These are phyloP conservation scores for Nicotiana rustica DNA, from an alignment of 305 asterid species.

Conservation along the genomic window DNA sequence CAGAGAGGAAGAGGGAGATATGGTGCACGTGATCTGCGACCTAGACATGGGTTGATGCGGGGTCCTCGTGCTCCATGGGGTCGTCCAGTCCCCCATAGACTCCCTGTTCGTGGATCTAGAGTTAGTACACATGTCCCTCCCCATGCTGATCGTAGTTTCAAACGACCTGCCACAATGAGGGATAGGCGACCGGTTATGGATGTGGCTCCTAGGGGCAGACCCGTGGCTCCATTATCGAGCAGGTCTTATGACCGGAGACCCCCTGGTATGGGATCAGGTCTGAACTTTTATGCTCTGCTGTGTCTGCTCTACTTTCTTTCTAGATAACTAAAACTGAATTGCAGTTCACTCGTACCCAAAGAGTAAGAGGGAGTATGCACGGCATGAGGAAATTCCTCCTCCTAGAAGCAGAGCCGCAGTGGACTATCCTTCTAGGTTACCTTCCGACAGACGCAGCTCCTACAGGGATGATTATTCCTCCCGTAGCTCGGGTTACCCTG, in stretches of 20 bases:
- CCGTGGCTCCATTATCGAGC: conserved; percentile 66
- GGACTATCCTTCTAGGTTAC: conserved; percentile 66
- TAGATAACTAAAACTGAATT: conserved; percentile 29
- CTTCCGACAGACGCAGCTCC: conserved; percentile 68
- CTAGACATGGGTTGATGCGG: conserved; percentile 63
- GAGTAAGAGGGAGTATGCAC: conserved; percentile 72
- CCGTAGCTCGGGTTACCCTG: conserved; percentile 78
- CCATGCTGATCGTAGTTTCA: conserved; percentile 64
- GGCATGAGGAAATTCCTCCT: conserved; percentile 33
- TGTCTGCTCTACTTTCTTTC: conserved; percentile 14
- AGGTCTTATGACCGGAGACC: conserved; percentile 94
- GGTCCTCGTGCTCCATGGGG: conserved; percentile 78
- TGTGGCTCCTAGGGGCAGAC: conserved; percentile 76
- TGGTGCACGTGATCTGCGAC: conserved; percentile 68
- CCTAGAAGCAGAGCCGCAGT: conserved; percentile 67
- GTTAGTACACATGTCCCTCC: conserved; percentile 65
- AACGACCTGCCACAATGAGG: conserved; percentile 66
- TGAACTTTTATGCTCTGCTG: conserved; percentile 30
- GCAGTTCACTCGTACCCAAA: conserved; percentile 81
- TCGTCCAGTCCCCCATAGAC: conserved; percentile 63
- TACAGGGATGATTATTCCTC: conserved; percentile 82
- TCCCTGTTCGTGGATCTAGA: conserved; percentile 69
- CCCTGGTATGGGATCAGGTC: conserved; percentile 62
- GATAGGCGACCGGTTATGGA: conserved; percentile 77
- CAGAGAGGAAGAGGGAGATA: conserved; percentile 95